Conservation (phyloP, 768 basidiomycete genomes). For the Rickenella mellea region DNA sequence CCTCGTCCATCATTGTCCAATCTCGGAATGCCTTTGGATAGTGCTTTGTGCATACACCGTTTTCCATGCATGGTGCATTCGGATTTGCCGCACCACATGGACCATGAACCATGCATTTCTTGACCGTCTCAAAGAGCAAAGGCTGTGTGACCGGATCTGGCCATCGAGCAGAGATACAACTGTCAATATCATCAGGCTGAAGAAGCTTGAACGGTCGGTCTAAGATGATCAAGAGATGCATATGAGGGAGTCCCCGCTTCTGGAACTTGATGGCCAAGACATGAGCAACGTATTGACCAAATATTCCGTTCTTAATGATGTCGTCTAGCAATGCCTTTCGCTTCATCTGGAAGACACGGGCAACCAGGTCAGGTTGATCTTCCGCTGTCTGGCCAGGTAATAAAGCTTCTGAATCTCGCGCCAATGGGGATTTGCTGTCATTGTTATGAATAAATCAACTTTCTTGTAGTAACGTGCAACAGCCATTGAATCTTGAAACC, state of each 20-base stretch:
- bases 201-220: slow-evolving; percentile 20
- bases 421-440: slow-evolving; percentile 46
- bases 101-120: slow-evolving; percentile 25
- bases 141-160: slow-evolving; percentile 32
- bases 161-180: slow-evolving; percentile 28
- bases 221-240: slow-evolving; percentile 40
- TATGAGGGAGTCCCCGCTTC: slow-evolving; percentile 45
- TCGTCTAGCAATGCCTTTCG: slow-evolving; percentile 23
- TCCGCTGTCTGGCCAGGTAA: slow-evolving; percentile 26
- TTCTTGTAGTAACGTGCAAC: slow-evolving; percentile 26
- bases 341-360: slow-evolving; percentile 36
- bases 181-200: slow-evolving; percentile 28
- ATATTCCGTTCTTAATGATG: slow-evolving; percentile 25
- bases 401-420: slow-evolving; percentile 30
- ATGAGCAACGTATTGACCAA: slow-evolving; percentile 31
- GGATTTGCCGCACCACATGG: slow-evolving; percentile 31
- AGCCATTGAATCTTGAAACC: slow-evolving; percentile 37
- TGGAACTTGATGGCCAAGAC: slow-evolving; percentile 52
- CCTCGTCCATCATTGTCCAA: slow-evolving; percentile 23
- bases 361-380: slow-evolving; percentile 39
- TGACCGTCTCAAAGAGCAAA: slow-evolving; percentile 29
- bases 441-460: slow-evolving; percentile 39
- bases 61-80: slow-evolving; percentile 28
- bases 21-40: slow-evolving; percentile 32
- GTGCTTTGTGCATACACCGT: slow-evolving; percentile 31